Evolutionary conservation across 1,139 yeast genomes (phyloP).

Genomic region (Candida freyschussii): DNA sequence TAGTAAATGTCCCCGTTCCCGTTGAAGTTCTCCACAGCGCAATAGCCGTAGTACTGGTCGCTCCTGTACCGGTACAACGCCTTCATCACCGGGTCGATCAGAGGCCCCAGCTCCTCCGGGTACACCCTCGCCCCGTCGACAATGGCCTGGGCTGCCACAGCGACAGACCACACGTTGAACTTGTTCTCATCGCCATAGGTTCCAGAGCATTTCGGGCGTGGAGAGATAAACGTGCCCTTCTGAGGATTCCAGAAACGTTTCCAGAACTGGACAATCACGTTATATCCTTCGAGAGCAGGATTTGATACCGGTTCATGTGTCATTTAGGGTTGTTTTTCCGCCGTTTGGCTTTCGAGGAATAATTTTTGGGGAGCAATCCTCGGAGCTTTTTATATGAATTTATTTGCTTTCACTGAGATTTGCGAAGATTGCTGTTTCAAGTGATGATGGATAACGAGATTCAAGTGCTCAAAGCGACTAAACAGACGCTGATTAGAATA

Average conservation of each 20-base stretch:
- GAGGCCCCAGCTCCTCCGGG: constrained; percentile 51
- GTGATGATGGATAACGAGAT: constrained; percentile 5
- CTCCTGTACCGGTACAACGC: constrained; percentile 53
- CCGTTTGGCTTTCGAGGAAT: too few relatives aligned
- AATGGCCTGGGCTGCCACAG: constrained; percentile 59
- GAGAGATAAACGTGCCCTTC: constrained; percentile 40
- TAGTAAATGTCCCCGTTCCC: constrained; percentile 63
- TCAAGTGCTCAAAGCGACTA: constrained; percentile 11
- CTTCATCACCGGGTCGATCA: constrained; percentile 49
- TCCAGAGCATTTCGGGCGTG: constrained; percentile 33
- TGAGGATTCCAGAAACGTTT: constrained; percentile 40
- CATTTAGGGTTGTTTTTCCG: too few relatives aligned
- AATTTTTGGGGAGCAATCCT: too few relatives aligned
- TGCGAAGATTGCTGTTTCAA: not conserved
- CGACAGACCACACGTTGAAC: constrained; percentile 65
- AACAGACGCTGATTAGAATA: constrained; percentile 11
- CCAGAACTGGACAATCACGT: constrained; percentile 44
- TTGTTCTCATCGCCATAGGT: constrained; percentile 48
- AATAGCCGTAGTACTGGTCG: constrained; percentile 44
- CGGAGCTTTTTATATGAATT: too few relatives aligned
- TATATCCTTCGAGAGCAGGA: constrained; percentile 43
- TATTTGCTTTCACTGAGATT: too few relatives aligned
- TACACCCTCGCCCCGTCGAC: constrained; percentile 59
- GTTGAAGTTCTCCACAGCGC: constrained; percentile 54
- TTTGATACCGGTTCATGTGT: constrained; percentile 13